Conservation (phyloP, 345 rosid species). For the Trapa incisa region DNA sequence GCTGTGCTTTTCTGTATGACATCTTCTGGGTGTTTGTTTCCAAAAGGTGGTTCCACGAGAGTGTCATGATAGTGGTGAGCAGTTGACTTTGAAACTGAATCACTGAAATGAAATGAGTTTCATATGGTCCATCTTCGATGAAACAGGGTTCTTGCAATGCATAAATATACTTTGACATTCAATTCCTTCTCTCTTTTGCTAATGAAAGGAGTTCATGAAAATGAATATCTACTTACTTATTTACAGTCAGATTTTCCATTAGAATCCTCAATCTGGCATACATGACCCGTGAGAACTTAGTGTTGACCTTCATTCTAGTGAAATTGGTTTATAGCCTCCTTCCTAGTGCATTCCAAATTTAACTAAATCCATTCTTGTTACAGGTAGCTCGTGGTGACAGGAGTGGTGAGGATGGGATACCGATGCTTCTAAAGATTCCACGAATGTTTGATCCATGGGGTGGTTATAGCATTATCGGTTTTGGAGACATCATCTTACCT, state of each 20-base stretch:
- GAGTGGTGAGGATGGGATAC: constrained; percentile 93
- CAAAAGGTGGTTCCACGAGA: constrained; percentile 92
- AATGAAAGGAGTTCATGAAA: background rate
- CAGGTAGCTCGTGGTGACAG: constrained; percentile 98
- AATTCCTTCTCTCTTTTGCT: background rate
- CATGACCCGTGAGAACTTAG: background rate
- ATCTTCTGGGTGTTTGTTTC: constrained; percentile 98
- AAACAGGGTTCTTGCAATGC: background rate
- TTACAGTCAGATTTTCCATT: background rate
- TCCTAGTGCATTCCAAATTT: background rate
- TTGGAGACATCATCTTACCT: constrained; percentile 93
- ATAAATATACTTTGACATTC: background rate
- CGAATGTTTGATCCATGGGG: constrained; percentile 99
- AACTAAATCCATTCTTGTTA: background rate
- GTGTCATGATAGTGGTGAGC: constrained; percentile 98
- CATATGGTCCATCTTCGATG: background rate
- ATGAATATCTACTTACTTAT: background rate
- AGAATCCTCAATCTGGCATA: background rate
- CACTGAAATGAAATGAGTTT: too few species aligned
- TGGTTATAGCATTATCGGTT: constrained; percentile 93
- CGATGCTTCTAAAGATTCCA: constrained; percentile 90
- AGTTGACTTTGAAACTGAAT: background rate
- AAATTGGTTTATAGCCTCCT: background rate
- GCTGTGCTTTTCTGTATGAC: constrained; percentile 92
- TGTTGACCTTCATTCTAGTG: background rate